Evolutionary conservation across 1,284 basidiomycete genomes (phyloP), one percentile per base, ranked within the genome.

Genomic region (Mycena citricolor): DNA sequence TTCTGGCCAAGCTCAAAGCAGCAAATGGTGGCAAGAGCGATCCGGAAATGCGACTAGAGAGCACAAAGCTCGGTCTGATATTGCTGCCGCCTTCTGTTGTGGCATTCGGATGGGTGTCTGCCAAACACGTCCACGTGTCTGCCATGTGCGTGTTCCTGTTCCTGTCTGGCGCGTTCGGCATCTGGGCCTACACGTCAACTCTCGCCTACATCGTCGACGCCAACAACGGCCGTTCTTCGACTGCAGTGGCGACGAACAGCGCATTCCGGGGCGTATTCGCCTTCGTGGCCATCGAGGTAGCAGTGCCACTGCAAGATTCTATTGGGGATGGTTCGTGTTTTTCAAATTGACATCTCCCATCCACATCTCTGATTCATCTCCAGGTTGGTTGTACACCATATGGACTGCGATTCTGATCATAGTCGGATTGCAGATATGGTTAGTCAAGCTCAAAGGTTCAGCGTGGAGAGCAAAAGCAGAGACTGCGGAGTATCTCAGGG

Each of bases 41-140:
- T 42, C 79, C 89, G 6, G 90, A 92, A 83, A 89, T 90, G 81
- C 77, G 88, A 13, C 63, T 92, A 17, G 69, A 75, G 58, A 83
- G 82, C 57, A 81, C 81, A 0, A 69, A 77, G 23, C 57, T 73
- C 13, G 75, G 76, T 19, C 69, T 83, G 59, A 47, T 73, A 16
- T 63, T 79, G 49, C 63, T 86, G 16, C 84, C 86, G 3, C 67
- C 73, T 0, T 73, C 73, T 8, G 74, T 83, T 42, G 58, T 89
- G 24, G 82, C 75, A 0, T 91, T 89, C 57, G 91, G 78, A 2
- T 94, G 91, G 91, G 73, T 83, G 4, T 79, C 75, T 32, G 64
- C 89, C 47, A 62, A 80, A 42, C 80, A 81, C 23, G 68, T 79
- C 8, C 71, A 84, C 58, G 69, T 91, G 29, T 76, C 79, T 2